Base-by-base conservation (phyloP, 768 basidiomycete genomes). In the Hydnum rufescens region DNA sequence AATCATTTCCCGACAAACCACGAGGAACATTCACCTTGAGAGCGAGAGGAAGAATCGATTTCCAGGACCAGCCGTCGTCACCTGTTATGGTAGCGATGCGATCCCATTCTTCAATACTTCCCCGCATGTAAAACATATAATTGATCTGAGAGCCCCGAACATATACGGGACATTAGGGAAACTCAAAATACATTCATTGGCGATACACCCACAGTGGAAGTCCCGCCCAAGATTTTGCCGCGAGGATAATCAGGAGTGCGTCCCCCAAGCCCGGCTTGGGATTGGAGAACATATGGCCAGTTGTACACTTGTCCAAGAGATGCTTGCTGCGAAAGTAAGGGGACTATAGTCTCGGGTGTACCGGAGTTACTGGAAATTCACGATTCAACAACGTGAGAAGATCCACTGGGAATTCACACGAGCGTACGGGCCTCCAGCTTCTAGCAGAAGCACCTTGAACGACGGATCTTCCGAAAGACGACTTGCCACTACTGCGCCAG, bases 231-330 rank as follows among this genome's bases (percentile, higher is more conserved):
- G 13, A 26, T 25, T 26, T 47, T 47, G 13, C 44, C 44, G 26
- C 44, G 44, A 13, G 44, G 44, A 28, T 16, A 80, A 2, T 65
- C 53, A 39, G 78, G 54, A 0, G 57, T 59, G 26, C 76, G 68
- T 52, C 69, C 68, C 31, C 60, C 63, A 22, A 70, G 67, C 54
- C 68, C 64, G 0, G 66, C 48, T 60, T 80, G 77, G 0, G 70
- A 61, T 3, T 66, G 65, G 13, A 75, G 75, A 42, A 62, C 62
- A 65, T 73, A 77, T 18, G 66, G 62, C 73, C 75, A 80, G 62
- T 18, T 8, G 8, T 13, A 28, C 25, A 39, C 49, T 13, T 13
- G 13, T 8, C 25, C 13, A 8, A 25, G 8, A 13, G 26, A 16
- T 26, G 44, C 16, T 13, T 28, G 16, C 8, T 8, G 13, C 13